Base-by-base conservation (phyloP, 139 green algal species). In the Picochlorum sp. region DNA sequence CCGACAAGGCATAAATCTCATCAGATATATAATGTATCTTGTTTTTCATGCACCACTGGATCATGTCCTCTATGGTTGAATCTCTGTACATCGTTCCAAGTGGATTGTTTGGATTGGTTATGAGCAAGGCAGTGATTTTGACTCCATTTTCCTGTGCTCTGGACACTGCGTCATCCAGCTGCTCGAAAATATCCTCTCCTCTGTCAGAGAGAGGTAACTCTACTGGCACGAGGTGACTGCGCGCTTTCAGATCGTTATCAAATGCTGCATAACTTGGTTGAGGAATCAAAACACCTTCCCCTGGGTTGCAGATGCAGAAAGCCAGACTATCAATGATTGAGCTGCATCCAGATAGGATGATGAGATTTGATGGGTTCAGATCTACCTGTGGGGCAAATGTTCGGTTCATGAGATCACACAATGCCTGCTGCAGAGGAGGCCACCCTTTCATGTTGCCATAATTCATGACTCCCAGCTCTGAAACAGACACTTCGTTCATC, bases 261-360 rank as follows among this genome's bases (percentile, higher is more conserved):
- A 92, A 92, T 14, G 85, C 83, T 4, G 86, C 85, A 68, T 92
- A 92, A 73, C 88, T 91, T 7, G 86, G 86, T 26, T 77, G 74
- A 2, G 83, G 85, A 24, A 92, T 85, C 14, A 90, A 73, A 24
- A 90, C 76, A 10, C 58, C 71, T 10, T 85, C 65, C 4, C 71
- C 73, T 15, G 49, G 54, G 8, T 79, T 63, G 20, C 62, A 56
- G 4, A 89, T 62, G 28, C 30, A 61, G 49, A 72, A 84, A 51
- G 85, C 78, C 23, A 87, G 62, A 49, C 83, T 79, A 56, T 89
- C 80, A 1, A 92, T 24, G 10, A 90, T 57, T 18, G 76, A 70
- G 18, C 80, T 79, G 30, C 66, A 81, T 18, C 85, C 85, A 28
- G 70, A 50, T 24, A 44, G 45, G 26, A 74, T 55, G 30, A 34